Conservation (phyloP, 768 basidiomycete species). For the Clathrus columnatus region DNA sequence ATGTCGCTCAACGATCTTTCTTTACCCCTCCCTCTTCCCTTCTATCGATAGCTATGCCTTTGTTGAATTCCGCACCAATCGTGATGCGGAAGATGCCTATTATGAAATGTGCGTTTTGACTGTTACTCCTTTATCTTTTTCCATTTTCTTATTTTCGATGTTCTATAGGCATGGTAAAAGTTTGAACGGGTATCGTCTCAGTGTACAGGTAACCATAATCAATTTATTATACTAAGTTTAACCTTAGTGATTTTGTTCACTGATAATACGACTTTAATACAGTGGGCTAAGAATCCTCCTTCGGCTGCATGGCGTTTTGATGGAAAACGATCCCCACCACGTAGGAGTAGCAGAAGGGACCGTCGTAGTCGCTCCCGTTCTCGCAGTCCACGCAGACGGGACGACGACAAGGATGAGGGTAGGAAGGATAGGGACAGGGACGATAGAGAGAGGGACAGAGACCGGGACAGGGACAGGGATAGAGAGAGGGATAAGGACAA, state of each 20-base stretch:
- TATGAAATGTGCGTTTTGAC: slow-evolving; percentile 59
- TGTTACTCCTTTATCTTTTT: background rate
- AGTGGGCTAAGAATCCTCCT: slow-evolving; percentile 82
- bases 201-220: slow-evolving; percentile 51
- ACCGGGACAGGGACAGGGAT: slow-evolving; percentile 34
- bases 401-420: slow-evolving; percentile 24
- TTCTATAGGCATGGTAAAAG: slow-evolving; percentile 57
- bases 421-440: slow-evolving; percentile 31
- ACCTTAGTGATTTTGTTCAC: background rate
- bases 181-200: slow-evolving; percentile 67
- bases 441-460: slow-evolving; percentile 26
- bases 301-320: slow-evolving; percentile 77
- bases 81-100: slow-evolving; percentile 78
- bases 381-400: slow-evolving; percentile 41
- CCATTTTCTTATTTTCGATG: slow-evolving; percentile 2
- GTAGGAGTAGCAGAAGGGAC: slow-evolving; percentile 12
- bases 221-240: background rate
- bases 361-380: slow-evolving; percentile 39
- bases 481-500: slow-evolving; percentile 21
- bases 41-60: slow-evolving; percentile 62
- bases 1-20: slow-evolving; percentile 49
- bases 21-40: slow-evolving; percentile 28
- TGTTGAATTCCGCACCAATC: slow-evolving; percentile 70
- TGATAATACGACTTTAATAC: too few relatives aligned
- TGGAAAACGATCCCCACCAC: slow-evolving; percentile 38